These are phyloP conservation scores for Coprinellus micaceus DNA, from an alignment of 768 basidiomycete genomes.

Conservation along the genomic window DNA sequence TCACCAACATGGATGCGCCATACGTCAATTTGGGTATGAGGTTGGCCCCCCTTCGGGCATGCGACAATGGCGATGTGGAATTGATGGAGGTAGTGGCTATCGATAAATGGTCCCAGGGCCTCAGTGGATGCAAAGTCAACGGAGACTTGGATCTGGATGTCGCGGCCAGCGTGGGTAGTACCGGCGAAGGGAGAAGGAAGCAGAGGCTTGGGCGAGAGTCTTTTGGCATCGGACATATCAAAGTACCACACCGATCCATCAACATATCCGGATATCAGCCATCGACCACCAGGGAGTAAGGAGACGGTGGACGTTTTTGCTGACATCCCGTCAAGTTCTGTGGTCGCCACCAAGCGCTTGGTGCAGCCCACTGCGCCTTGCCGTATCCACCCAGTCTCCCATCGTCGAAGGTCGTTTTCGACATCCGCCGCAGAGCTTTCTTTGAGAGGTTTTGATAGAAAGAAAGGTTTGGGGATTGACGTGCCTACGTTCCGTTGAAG, in stretches of 20 bases:
- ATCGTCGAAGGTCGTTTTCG: not conserved
- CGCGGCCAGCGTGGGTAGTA: not conserved
- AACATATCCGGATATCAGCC: not conserved
- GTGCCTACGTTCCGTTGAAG: not conserved
- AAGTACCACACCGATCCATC: not conserved
- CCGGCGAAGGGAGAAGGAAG: slow-evolving; percentile 34
- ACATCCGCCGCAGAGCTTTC: not conserved
- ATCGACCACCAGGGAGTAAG: not conserved
- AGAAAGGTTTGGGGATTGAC: not conserved
- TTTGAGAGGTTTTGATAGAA: not conserved
- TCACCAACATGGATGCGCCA: too few relatives aligned
- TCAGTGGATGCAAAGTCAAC: not conserved
- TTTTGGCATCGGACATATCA: slow-evolving; percentile 16
- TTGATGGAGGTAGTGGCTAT: not conserved
- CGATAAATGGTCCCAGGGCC: too few relatives aligned
- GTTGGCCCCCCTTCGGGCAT: too few relatives aligned
- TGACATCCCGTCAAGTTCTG: not conserved
- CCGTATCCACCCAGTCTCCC: not conserved
- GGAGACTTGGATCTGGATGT: not conserved
- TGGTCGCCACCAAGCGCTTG: not conserved
- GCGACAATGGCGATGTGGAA: not conserved
- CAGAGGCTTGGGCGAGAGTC: slow-evolving; percentile 74
- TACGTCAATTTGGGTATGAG: too few relatives aligned
- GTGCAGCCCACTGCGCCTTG: not conserved
- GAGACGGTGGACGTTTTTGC: not conserved